Percentiles rank a stretch among this genome's conserved stretches.
These are phyloP conservation scores for Lepidium africanum DNA, from an alignment of 345 rosid genomes.

Conservation along the genomic window DNA sequence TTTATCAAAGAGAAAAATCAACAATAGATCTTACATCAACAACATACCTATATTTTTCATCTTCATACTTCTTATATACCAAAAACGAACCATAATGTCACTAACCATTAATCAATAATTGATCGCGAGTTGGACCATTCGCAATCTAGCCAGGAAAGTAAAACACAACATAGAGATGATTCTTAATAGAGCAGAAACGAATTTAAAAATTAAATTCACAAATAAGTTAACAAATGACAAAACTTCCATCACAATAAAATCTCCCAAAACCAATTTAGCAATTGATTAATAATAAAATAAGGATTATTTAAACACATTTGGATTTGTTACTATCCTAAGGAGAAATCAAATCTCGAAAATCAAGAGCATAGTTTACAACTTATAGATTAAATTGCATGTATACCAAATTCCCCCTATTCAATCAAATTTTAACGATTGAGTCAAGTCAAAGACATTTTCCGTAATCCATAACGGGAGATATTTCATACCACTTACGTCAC, in stretches of 20 bases:
- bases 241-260: background rate
- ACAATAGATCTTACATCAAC: background rate
- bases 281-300: background rate
- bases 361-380: background rate
- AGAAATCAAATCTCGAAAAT: background rate
- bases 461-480: background rate
- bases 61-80: background rate
- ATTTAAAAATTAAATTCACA: background rate
- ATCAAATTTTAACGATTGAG: background rate
- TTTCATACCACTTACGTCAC: background rate
- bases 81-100: conserved; percentile 10
- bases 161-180: background rate
- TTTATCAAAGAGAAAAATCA: background rate
- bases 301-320: background rate
- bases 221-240: background rate
- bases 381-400: background rate
- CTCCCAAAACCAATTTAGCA: background rate
- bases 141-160: background rate
- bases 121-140: background rate
- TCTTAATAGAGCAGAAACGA: background rate
- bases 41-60: background rate
- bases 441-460: background rate
- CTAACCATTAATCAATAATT: conserved; percentile 6
- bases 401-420: background rate
- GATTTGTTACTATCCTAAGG: background rate